A percentile compares a stretch with the other conserved stretches of the same genome.
These are phyloP conservation scores for Gastrolobium bilobum DNA, from an alignment of 306 rosid genomes.

Conservation along the genomic window DNA sequence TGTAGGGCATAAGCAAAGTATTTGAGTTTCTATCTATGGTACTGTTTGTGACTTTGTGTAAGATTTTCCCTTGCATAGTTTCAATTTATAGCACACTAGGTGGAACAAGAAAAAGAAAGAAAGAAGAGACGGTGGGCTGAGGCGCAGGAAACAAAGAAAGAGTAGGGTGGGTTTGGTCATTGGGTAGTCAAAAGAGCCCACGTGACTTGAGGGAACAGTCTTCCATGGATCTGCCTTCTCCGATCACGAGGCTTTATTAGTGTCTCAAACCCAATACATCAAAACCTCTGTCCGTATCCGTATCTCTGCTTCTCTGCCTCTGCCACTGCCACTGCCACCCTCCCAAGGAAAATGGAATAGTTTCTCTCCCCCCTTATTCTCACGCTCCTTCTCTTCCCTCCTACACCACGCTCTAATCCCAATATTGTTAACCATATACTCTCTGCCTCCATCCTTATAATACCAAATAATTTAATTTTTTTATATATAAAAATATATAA, in stretches of 20 bases:
- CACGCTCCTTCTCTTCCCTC: conserved; percentile 48
- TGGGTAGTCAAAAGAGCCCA: conserved; percentile 88
- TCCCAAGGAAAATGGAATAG: conserved; percentile 89
- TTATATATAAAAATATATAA: too few relatives aligned
- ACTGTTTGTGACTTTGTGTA: conserved; percentile 26
- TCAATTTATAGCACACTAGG: conserved; percentile 47
- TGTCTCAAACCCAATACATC: conserved; percentile 67
- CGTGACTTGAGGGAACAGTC: conserved; percentile 98
- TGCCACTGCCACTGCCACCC: conserved; percentile 75
- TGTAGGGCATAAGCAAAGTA: conserved; percentile 55
- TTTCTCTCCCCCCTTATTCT: conserved; percentile 38
- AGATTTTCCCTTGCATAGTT: neutral
- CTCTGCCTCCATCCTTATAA: neutral
- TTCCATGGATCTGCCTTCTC: conserved; percentile 95
- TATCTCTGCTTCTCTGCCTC: conserved; percentile 58
- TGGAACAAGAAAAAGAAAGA: neutral
- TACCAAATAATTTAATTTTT: too few relatives aligned
- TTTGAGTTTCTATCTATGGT: conserved; percentile 25
- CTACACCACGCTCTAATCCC: conserved; percentile 57
- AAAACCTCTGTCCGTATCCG: conserved; percentile 93
- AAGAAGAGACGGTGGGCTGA: neutral
- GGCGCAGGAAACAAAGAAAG: conserved; percentile 7
- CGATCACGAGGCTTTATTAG: conserved; percentile 94
- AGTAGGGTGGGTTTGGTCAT: conserved; percentile 52
- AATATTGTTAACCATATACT: conserved; percentile 19